phyloP scores from a whole-genome alignment of 2,329 filamentous ascomycete species.

The Byssothecium circinans region DNA sequence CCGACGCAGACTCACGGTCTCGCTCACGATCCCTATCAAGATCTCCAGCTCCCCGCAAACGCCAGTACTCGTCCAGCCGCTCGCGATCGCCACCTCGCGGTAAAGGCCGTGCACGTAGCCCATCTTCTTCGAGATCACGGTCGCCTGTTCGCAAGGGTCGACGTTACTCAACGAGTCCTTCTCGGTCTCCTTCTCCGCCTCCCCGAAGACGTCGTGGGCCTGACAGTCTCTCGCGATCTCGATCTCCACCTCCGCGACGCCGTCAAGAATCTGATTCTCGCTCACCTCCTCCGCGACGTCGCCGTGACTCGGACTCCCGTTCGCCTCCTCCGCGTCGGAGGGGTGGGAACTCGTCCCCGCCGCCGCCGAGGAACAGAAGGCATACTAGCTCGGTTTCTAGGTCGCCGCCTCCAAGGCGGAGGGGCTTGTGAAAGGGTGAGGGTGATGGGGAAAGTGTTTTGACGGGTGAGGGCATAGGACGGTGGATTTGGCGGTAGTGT shows the following conservation, averaged over 20 bases:
- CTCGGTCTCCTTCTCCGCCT: constrained; percentile 17
- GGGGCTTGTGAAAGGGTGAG: neutral
- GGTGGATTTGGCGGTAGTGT: too few relatives aligned
- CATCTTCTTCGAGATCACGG: constrained; percentile 10
- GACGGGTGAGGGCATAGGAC: neutral
- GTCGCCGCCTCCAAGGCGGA: constrained; percentile 15
- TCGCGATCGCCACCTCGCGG: constrained; percentile 20
- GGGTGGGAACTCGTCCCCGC: constrained; percentile 10
- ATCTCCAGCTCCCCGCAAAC: constrained; percentile 26
- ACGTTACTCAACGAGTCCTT: constrained; percentile 1
- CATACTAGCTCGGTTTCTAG: constrained; percentile 13
- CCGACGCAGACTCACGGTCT: constrained; percentile 22
- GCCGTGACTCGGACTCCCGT: constrained; percentile 6
- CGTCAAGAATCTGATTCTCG: constrained; percentile 5
- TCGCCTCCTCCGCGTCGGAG: neutral
- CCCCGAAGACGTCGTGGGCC: constrained; percentile 13
- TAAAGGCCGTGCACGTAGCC: constrained; percentile 24
- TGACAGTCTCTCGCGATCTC: constrained; percentile 3
- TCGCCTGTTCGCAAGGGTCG: constrained; percentile 1
- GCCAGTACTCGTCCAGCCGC: constrained; percentile 31
- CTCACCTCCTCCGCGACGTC: constrained; percentile 2
- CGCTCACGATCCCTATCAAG: constrained; percentile 23
- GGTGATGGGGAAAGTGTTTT: too few relatives aligned
- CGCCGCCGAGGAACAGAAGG: constrained; percentile 12
- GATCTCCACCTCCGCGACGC: constrained; percentile 1